Conservation (phyloP, 257 asterid genomes). For the Agastache rugosa region DNA sequence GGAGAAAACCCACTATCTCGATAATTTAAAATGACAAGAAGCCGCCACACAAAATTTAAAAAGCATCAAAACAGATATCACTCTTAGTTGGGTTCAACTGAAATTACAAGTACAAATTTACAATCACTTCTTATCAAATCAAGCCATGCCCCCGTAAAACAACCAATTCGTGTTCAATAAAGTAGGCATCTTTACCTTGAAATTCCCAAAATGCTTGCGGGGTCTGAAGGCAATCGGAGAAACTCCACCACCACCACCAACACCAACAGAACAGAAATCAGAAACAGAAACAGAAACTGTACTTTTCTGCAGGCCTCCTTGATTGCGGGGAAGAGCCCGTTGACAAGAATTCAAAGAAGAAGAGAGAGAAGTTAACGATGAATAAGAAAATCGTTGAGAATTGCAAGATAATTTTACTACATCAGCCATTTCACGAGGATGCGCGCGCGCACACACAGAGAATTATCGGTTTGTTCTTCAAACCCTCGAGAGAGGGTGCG, state of each 20-base stretch:
- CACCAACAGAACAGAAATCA: slow-evolving; percentile 39
- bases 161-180: slow-evolving; percentile 19
- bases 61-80: background rate
- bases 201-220: slow-evolving; percentile 51
- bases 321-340: slow-evolving; percentile 47
- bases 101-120: background rate
- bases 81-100: background rate
- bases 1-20: background rate
- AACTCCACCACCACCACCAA: slow-evolving; percentile 39
- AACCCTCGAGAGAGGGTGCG: background rate
- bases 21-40: too few species aligned
- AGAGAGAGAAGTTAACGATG: slow-evolving; percentile 55
- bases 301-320: slow-evolving; percentile 46
- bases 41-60: background rate
- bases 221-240: slow-evolving; percentile 50
- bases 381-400: slow-evolving; percentile 57
- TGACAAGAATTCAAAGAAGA: slow-evolving; percentile 54
- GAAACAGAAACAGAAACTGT: slow-evolving; percentile 52
- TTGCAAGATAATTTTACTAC: slow-evolving; percentile 51
- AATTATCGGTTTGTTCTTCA: background rate
- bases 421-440: slow-evolving; percentile 65
- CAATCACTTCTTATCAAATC: slow-evolving; percentile 5
- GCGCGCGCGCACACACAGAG: background rate
- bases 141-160: background rate
- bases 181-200: slow-evolving; percentile 60